These are phyloP conservation scores for Agaricus blazei DNA, from an alignment of 768 basidiomycete genomes.

Conservation along the genomic window DNA sequence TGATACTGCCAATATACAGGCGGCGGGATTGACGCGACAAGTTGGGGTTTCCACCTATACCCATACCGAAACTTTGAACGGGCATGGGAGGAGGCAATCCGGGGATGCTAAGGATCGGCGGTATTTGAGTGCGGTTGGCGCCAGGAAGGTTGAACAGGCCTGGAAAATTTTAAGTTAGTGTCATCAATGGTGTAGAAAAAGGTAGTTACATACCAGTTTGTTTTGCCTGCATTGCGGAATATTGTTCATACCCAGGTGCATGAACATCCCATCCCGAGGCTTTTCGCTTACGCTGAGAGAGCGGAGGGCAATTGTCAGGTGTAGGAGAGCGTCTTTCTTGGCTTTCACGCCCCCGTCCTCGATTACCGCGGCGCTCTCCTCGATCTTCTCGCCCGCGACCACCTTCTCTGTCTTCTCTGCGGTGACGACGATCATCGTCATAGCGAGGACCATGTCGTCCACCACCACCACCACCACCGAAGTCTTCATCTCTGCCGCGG, in stretches of 20 bases:
- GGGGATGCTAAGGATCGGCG: conserved; percentile 75
- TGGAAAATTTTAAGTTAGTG: conserved; percentile 23
- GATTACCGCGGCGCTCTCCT: conserved; percentile 13
- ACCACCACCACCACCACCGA: conserved; percentile 4
- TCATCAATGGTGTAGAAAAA: not conserved
- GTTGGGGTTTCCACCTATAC: conserved; percentile 83
- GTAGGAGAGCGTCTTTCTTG: conserved; percentile 86
- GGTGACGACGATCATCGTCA: conserved; percentile 15
- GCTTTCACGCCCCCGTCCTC: conserved; percentile 45
- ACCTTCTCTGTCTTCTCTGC: conserved; percentile 14
- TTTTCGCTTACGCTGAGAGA: conserved; percentile 84
- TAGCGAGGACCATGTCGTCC: conserved; percentile 36
- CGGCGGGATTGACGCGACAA: conserved; percentile 90
- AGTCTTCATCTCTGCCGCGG: conserved; percentile 29
- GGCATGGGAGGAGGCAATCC: conserved; percentile 81
- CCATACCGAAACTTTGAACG: conserved; percentile 82
- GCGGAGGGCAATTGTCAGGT: conserved; percentile 73
- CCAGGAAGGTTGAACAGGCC: conserved; percentile 97
- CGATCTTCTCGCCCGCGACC: conserved; percentile 12
- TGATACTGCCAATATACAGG: conserved; percentile 96
- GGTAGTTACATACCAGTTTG: conserved; percentile 67
- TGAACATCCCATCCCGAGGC: conserved; percentile 96
- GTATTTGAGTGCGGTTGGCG: conserved; percentile 84
- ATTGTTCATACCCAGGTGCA: conserved; percentile 92
- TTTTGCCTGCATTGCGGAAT: conserved; percentile 96